Evolutionary conservation across 345 rosid genomes (phyloP).

Genomic region (Melastoma malabathricum): DNA sequence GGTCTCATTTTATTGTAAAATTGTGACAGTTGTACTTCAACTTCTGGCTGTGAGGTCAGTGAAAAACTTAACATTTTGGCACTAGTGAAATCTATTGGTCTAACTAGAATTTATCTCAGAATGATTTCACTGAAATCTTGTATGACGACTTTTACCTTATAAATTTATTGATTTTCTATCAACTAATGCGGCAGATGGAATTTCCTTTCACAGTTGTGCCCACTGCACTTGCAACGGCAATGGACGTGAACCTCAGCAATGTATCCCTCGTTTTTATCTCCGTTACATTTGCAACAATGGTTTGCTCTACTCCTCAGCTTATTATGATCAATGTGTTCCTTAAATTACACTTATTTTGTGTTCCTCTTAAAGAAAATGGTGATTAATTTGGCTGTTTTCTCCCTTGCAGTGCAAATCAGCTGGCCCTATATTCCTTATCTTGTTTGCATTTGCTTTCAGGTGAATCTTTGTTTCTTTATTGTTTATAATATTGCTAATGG

Average conservation of each 20-base stretch:
- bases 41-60: too few species aligned
- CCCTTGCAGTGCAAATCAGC: conserved; percentile 95
- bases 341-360: not conserved
- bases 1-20: too few species aligned
- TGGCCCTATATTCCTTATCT: conserved; percentile 87
- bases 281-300: conserved; percentile 99
- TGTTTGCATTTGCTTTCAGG: conserved; percentile 99
- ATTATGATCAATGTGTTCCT: not conserved
- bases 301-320: conserved; percentile 22
- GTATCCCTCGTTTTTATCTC: conserved; percentile 96
- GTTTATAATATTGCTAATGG: not conserved
- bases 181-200: conserved; percentile 76
- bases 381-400: conserved; percentile 2
- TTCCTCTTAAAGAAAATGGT: conserved; percentile 4
- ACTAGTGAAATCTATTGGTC: too few species aligned
- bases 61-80: too few species aligned
- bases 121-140: too few species aligned
- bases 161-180: conserved; percentile 38
- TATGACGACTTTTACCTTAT: not conserved
- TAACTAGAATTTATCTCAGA: too few species aligned
- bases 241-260: conserved; percentile 94
- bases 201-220: conserved; percentile 99
- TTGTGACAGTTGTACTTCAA: too few species aligned
- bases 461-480: conserved; percentile 15
- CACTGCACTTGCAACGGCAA: conserved; percentile 90